Base-by-base conservation (phyloP, 1,139 yeast species). In the Candida sanyaensis region DNA sequence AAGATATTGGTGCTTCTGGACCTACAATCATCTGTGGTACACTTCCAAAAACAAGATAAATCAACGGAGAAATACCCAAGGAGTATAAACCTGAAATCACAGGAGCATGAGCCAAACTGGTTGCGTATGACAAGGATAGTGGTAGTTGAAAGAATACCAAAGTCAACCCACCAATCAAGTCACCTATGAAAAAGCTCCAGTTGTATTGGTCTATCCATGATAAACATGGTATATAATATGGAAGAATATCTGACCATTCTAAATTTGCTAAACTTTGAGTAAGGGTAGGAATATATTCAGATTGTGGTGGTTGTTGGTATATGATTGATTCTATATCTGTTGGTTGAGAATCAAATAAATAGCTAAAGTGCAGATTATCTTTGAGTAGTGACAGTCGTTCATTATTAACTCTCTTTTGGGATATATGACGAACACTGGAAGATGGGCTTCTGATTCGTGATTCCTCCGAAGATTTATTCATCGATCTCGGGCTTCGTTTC, bases 11-110 rank as follows among this genome's bases (percentile, higher is more conserved):
- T 7, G 93, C 95, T 62, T 93, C 99, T 0, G 99, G 99, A 0
- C 98, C 98, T 6, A 92, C 96, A 47, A 92, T 87, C 96, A 93
- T 88, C 60, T 88, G 96, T 0, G 98, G 98, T 1, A 91, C 97
- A 24, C 96, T 85, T 0, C 99, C 98, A 61, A 92, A 79, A 1
- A 92, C 55, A 45, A 89, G 77, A 62, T 93, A 93, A 4, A 93
- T 76, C 43, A 92, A 70, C 0, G 98, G 98, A 0, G 96, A 85
- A 4, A 92, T 71, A 0, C 91, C 92, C 47, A 92, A 73, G 0
- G 96, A 92, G 55, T 84, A 80, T 9, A 93, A 74, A 0, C 98
- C 99, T 51, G 91, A 86, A 2, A 87, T 69, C 0, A 96, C 90
- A 2, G 97, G 96, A 1, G 91, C 95, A 61, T 88, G 91, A 1